Evolutionary conservation across 306 rosid genomes (phyloP).

Genomic region (Oemleria cerasiformis): DNA sequence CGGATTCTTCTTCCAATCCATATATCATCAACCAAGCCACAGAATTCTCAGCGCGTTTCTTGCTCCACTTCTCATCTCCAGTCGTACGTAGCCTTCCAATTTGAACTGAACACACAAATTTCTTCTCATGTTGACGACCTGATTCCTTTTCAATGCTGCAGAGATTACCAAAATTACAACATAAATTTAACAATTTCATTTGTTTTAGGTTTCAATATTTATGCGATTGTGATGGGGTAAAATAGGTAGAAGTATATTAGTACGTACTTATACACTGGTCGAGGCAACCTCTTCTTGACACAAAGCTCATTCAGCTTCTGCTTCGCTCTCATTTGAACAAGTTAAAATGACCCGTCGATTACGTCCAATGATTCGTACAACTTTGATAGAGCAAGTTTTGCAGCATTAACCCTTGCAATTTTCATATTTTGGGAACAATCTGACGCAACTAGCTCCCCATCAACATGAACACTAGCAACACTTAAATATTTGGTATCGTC

Average conservation of each 20-base stretch:
- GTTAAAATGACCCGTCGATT: not conserved
- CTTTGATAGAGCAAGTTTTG: conserved; percentile 52
- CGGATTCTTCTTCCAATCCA: conserved; percentile 28
- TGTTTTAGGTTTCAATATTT: no score
- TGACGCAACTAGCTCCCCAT: conserved; percentile 42
- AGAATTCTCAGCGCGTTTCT: conserved; percentile 56
- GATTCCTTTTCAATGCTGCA: conserved; percentile 48
- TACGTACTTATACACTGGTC: conserved; percentile 57
- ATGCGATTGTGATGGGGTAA: no score
- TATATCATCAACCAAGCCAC: conserved; percentile 66
- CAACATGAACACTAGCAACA: conserved; percentile 43
- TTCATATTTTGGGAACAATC: conserved; percentile 48
- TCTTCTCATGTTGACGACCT: conserved; percentile 62
- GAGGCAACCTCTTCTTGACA: conserved; percentile 46
- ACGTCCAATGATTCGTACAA: conserved; percentile 17
- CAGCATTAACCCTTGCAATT: conserved; percentile 62
- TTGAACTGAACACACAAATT: conserved; percentile 41
- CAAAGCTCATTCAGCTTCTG: conserved; percentile 47
- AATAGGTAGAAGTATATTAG: no score
- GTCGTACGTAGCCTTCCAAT: conserved; percentile 32
- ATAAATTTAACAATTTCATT: no score
- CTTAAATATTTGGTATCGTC: conserved; percentile 17
- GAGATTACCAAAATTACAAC: no score
- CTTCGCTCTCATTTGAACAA: conserved; percentile 42
- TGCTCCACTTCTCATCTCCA: conserved; percentile 44